Evolutionary conservation across 2,329 filamentous ascomycete species (phyloP), one percentile per base, ranked within the genome.

Genomic region (Dothiorella sarmentorum): DNA sequence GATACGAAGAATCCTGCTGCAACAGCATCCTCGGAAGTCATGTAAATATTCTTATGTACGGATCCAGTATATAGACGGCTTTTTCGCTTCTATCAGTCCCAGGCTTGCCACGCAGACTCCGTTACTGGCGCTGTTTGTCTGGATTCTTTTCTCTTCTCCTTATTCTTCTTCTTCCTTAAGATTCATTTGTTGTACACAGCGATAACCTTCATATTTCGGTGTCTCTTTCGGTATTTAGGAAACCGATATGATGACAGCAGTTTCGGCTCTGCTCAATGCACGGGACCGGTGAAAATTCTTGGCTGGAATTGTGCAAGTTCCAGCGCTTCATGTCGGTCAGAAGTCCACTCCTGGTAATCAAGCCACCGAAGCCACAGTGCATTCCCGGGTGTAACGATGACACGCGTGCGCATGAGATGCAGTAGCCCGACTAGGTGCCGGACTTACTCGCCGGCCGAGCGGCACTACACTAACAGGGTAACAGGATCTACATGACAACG

Each of bases 21-120:
- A 35, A 53, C 49, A 40, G 49, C 49, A 40, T 40, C 26, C 33
- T 40, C 17, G 15, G 35, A 4, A 51, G 49, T 40, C 24, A 53
- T 53, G 49, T 53, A 53, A 53, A 53, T 53, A 53, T 40, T 40
- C 31, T 53, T 53, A 37, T 53, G 35, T 53, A 40, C 31, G 49
- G 49, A 53, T 18, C 35, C 49, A 38, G 49, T 53, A 53, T 53
- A 53, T 53, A 53, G 49, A 53, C 35, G 35, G 38, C 31, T n/a
- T 37, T n/a, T 52, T 40, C 31, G 33, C 35, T 53, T 40, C 24
- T 38, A 40, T 40, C 49, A 49, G 29, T 24, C 15, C 9, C 20
- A 17, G 35, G 17, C n/a, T n/a, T n/a, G n/a, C n/a, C n/a, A n/a
- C n/a, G n/a, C n/a, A n/a, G n/a, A n/a, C n/a, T n/a, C n/a, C n/a